Percentiles rank a stretch among this genome's conserved stretches.
phyloP scores from a whole-genome alignment of 1,284 basidiomycete species.

The Pyrrhoderma lamaoense region DNA sequence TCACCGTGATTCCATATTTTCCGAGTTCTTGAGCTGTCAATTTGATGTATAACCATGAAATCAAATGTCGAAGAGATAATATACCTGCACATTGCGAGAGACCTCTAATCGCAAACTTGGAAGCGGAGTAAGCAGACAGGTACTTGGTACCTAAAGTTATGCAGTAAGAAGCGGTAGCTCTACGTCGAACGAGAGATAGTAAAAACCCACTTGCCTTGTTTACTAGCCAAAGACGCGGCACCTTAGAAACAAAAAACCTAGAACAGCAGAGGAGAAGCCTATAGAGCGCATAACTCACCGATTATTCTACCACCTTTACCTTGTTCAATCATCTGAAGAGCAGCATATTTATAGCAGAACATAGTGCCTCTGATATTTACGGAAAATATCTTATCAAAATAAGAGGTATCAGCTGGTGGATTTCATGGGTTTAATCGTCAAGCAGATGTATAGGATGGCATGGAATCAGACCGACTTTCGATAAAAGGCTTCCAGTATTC shows the following conservation, averaged over 20 bases:
- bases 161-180: background rate
- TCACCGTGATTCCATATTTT: conserved; percentile 18
- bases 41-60: background rate
- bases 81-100: conserved; percentile 14
- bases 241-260: background rate
- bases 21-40: conserved; percentile 18
- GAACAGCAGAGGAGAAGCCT: background rate
- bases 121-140: conserved; percentile 11
- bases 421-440: background rate
- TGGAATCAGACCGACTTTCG: background rate
- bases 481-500: background rate
- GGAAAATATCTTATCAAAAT: conserved; percentile 14
- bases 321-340: conserved; percentile 21
- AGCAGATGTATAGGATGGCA: background rate
- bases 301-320: conserved; percentile 15
- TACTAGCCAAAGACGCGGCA: conserved; percentile 11
- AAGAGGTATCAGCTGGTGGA: conserved; percentile 8
- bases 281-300: background rate
- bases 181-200: background rate
- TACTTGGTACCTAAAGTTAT: background rate
- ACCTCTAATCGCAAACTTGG: conserved; percentile 13
- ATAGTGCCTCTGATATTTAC: conserved; percentile 19
- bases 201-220: conserved; percentile 5
- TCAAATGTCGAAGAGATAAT: background rate
- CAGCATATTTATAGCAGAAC: conserved; percentile 20